phyloP scores from a whole-genome alignment of 805 yeast genomes.

The Isabelozyma rhagii region DNA sequence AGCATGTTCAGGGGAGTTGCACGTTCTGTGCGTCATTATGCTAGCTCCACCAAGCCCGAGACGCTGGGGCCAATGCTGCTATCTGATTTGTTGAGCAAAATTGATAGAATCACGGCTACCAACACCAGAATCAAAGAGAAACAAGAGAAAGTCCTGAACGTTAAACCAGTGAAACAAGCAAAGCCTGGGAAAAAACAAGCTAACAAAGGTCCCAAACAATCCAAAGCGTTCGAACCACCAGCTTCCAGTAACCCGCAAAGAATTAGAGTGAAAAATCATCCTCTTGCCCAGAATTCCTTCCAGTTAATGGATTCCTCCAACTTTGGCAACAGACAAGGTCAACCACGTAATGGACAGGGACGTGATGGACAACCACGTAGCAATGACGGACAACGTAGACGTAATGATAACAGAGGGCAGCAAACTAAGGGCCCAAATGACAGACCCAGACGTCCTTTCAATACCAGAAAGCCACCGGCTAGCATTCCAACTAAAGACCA shows the following conservation, averaged over 20 bases:
- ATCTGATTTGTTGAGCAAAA: constrained; percentile 34
- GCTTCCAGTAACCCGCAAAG: background rate
- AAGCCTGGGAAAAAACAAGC: background rate
- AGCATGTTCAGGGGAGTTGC: background rate
- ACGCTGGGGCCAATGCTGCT: constrained; percentile 17
- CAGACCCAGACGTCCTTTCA: background rate
- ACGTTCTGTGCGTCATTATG: background rate
- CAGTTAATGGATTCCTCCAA: background rate
- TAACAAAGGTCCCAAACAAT: background rate
- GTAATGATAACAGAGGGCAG: background rate
- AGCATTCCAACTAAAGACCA: background rate
- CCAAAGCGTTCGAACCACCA: background rate
- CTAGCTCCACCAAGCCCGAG: constrained; percentile 4
- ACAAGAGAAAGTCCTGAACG: background rate
- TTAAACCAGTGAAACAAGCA: background rate
- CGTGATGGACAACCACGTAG: too few species aligned
- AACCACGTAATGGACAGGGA: too few species aligned
- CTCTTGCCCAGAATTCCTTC: background rate
- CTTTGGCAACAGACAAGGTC: background rate
- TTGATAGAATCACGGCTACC: constrained; percentile 26
- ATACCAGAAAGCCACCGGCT: background rate
- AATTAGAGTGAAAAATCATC: background rate
- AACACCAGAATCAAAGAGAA: background rate
- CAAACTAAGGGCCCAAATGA: background rate
- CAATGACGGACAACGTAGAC: background rate